Conservation (phyloP, 2,329 filamentous ascomycete genomes). For the Claviceps sorghi region DNA sequence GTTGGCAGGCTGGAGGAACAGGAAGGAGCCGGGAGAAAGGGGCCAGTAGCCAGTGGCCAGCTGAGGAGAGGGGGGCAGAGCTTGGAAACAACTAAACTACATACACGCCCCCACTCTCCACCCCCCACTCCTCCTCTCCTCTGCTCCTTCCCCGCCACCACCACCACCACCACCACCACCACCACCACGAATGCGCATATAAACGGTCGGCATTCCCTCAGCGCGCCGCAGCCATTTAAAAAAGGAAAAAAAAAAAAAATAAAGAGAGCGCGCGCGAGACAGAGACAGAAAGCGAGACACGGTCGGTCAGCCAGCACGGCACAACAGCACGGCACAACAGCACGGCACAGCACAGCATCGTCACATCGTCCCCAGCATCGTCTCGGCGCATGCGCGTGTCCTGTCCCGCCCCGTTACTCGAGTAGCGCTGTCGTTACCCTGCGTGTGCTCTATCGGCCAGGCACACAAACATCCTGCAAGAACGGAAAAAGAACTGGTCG, state of each 20-base stretch:
- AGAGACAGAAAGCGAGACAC: not conserved
- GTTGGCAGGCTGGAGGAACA: not conserved
- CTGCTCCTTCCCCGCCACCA: too few species aligned
- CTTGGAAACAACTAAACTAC: too few species aligned
- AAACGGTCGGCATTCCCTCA: slow-evolving; percentile 32
- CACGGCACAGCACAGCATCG: not conserved
- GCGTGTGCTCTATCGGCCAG: not conserved
- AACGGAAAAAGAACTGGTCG: not conserved
- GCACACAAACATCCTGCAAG: not conserved
- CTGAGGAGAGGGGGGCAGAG: too few species aligned
- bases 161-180: not conserved
- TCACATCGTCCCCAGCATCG: not conserved
- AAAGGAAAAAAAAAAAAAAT: not conserved
- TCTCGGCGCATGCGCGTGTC: not conserved
- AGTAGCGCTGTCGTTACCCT: not conserved
- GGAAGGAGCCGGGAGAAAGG: not conserved
- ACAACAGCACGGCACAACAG: not conserved
- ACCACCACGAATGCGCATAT: slow-evolving; percentile 24
- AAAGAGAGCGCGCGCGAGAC: not conserved
- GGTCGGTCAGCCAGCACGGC: not conserved
- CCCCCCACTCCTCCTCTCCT: too few species aligned
- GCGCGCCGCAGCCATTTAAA: not conserved
- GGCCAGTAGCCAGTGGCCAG: too few species aligned
- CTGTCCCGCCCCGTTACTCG: not conserved
- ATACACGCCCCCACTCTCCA: not conserved